Percentiles rank a stretch among this genome's conserved stretches.
These are phyloP conservation scores for Garcileccinum viscosum DNA, from an alignment of 1,284 basidiomycete genomes.

Conservation along the genomic window DNA sequence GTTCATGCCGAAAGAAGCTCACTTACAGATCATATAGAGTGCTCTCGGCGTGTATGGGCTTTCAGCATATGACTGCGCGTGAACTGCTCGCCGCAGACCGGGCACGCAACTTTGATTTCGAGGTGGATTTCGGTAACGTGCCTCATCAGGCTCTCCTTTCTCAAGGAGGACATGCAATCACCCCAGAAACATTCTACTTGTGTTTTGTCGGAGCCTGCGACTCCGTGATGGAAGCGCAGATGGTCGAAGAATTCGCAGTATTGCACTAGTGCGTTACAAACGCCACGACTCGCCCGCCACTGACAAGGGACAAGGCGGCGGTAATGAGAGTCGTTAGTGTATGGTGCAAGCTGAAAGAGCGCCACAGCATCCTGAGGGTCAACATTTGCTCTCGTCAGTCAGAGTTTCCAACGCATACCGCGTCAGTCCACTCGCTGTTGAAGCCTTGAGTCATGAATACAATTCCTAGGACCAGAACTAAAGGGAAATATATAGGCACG, in stretches of 20 bases:
- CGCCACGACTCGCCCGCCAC: constrained; percentile 8
- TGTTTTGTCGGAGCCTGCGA: too few species aligned
- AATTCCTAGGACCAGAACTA: too few species aligned
- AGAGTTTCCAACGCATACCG: too few species aligned
- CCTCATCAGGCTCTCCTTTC: neutral
- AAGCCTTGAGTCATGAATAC: too few species aligned
- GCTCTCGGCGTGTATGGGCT: too few species aligned
- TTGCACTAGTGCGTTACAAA: constrained; percentile 17
- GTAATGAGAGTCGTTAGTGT: constrained; percentile 6
- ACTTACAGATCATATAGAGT: too few species aligned
- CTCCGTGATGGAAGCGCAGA: constrained; percentile 28
- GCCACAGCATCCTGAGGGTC: constrained; percentile 15
- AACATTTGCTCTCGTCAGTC: too few species aligned
- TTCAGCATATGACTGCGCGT: neutral
- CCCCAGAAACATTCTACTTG: neutral
- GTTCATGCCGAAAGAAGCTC: too few species aligned
- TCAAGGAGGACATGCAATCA: neutral
- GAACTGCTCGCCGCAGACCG: neutral
- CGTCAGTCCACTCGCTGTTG: too few species aligned
- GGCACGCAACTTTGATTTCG: neutral
- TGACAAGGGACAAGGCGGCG: constrained; percentile 19
- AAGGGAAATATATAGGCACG: too few species aligned
- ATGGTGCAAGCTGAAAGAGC: constrained; percentile 6
- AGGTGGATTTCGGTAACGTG: neutral
- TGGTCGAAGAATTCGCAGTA: constrained; percentile 28